These are phyloP conservation scores for Globisporangium middletonii DNA, from an alignment of 352 stramenopile genomes.

Conservation along the genomic window DNA sequence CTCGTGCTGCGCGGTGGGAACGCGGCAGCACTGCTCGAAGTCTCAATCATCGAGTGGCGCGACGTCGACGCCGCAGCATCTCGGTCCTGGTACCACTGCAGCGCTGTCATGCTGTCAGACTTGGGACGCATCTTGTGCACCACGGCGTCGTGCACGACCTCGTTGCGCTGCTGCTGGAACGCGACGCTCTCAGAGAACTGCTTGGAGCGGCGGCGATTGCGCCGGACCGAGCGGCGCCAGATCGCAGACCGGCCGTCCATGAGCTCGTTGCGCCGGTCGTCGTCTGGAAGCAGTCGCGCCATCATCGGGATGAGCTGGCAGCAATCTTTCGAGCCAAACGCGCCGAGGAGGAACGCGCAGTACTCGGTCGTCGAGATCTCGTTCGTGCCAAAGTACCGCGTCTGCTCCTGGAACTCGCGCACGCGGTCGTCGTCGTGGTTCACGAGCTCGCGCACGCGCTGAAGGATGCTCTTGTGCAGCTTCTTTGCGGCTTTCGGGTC, in stretches of 20 bases:
- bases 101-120: conserved; percentile 32
- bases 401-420: conserved; percentile 75
- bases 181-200: conserved; percentile 75
- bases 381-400: conserved; percentile 65
- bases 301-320: conserved; percentile 72
- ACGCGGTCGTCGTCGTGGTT: conserved; percentile 63
- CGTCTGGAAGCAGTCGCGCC: conserved; percentile 60
- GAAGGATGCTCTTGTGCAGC: conserved; percentile 68
- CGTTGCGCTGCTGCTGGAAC: conserved; percentile 49
- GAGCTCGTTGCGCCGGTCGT: conserved; percentile 52
- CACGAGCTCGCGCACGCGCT: conserved; percentile 57
- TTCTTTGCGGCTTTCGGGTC: conserved; percentile 59
- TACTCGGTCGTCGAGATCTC: conserved; percentile 71
- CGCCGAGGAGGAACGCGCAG: conserved; percentile 65
- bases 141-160: conserved; percentile 27
- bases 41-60: conserved; percentile 36
- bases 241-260: conserved; percentile 58
- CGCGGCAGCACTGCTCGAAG: conserved; percentile 3
- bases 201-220: conserved; percentile 67
- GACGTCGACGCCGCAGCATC: background rate
- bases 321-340: conserved; percentile 59
- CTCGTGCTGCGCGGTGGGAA: background rate
- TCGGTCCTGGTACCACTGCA: conserved; percentile 14
- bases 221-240: conserved; percentile 47
- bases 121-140: conserved; percentile 32